These are phyloP conservation scores for Graphilbum ipis-grandicollis DNA, from an alignment of 2,329 filamentous ascomycete genomes.

Conservation along the genomic window DNA sequence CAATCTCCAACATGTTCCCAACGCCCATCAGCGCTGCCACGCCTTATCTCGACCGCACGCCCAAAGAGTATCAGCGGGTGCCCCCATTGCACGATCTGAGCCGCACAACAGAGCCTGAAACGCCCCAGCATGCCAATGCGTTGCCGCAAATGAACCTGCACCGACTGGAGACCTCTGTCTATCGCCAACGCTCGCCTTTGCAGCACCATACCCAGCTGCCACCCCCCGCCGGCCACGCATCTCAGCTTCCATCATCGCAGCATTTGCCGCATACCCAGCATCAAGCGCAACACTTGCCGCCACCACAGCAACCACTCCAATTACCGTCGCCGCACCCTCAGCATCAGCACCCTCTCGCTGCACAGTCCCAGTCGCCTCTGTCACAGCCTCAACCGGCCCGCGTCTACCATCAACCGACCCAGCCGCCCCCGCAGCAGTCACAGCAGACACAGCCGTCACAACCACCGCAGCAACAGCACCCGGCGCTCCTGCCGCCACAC, in stretches of 20 bases:
- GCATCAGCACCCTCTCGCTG: neutral
- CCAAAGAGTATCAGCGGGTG: conserved; percentile 40
- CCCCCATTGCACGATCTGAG: conserved; percentile 42
- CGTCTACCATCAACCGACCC: neutral
- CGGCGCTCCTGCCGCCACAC: neutral
- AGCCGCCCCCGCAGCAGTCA: conserved; percentile 9
- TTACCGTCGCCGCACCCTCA: neutral
- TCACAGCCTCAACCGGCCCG: conserved; percentile 10
- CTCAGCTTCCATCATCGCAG: conserved; percentile 1
- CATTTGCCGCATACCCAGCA: neutral
- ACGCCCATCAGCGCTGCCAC: conserved; percentile 42
- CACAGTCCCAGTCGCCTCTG: neutral
- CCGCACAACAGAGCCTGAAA: conserved; percentile 33
- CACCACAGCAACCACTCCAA: neutral
- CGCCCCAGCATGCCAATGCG: conserved; percentile 28
- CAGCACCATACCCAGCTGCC: neutral
- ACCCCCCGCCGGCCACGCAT: too few species aligned
- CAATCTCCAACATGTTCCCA: conserved; percentile 40
- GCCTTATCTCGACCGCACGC: conserved; percentile 28
- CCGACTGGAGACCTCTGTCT: conserved; percentile 22
- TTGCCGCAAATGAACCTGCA: conserved; percentile 41
- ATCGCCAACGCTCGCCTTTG: conserved; percentile 24
- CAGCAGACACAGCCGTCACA: neutral
- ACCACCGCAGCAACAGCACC: conserved; percentile 4
- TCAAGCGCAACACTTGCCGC: conserved; percentile 9